Conservation (phyloP, 2,329 filamentous ascomycete genomes). For the Chaetomiaceae sp. region DNA sequence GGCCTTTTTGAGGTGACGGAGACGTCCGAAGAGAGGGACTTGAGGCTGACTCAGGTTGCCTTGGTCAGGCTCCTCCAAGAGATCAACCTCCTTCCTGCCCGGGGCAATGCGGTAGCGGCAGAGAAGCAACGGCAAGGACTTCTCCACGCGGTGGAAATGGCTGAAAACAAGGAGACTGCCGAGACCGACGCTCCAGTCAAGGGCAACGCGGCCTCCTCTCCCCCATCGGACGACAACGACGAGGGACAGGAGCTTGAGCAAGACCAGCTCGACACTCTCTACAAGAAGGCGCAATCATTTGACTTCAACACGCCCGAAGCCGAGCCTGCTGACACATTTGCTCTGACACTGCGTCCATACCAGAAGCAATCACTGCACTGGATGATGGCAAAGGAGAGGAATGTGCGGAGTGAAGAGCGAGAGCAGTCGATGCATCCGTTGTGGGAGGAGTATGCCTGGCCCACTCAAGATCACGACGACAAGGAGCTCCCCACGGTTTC, state of each 20-base stretch:
- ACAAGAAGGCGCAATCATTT: slow-evolving; percentile 94
- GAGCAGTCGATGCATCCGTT: slow-evolving; percentile 89
- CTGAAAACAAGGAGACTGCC: slow-evolving; percentile 66
- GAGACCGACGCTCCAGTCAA: slow-evolving; percentile 30
- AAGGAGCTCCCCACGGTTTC: slow-evolving; percentile 61
- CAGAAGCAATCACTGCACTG: slow-evolving; percentile 93
- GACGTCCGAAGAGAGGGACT: slow-evolving; percentile 72
- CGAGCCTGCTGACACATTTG: slow-evolving; percentile 75
- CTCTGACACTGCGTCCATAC: slow-evolving; percentile 79
- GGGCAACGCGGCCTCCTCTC: slow-evolving; percentile 41
- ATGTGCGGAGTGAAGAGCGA: slow-evolving; percentile 59
- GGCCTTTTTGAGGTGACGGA: slow-evolving; percentile 80
- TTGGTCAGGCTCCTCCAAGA: slow-evolving; percentile 86
- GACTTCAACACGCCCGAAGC: slow-evolving; percentile 88
- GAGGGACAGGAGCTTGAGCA: slow-evolving; percentile 90
- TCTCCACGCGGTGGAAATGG: slow-evolving; percentile 79
- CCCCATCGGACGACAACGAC: slow-evolving; percentile 61
- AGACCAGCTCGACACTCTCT: slow-evolving; percentile 87
- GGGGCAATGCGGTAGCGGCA: slow-evolving; percentile 65
- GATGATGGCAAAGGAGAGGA: slow-evolving; percentile 92
- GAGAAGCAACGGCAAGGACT: slow-evolving; percentile 78
- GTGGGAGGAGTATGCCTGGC: slow-evolving; percentile 96
- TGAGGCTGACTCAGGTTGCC: slow-evolving; percentile 79
- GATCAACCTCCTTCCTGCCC: slow-evolving; percentile 72
- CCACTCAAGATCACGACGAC: slow-evolving; percentile 79